Evolutionary conservation across 768 basidiomycete species (phyloP).

Genomic region (Phanerochaete sordida): DNA sequence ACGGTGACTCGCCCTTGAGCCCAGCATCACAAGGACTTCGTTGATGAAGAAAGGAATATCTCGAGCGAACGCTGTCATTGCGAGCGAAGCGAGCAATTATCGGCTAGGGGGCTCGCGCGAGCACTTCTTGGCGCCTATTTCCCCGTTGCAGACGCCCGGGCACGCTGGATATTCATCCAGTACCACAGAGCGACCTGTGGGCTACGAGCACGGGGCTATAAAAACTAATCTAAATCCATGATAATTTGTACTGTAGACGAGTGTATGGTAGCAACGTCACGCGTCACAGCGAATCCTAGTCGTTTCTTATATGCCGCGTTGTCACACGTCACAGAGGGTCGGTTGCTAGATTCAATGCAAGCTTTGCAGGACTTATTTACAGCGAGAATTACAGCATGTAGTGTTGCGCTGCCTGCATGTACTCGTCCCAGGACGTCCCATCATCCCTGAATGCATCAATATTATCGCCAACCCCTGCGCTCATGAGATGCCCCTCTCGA

Average conservation of each 20-base stretch:
- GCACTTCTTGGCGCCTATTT: too few species aligned
- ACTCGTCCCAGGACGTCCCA: not conserved
- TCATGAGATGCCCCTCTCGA: not conserved
- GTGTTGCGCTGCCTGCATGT: not conserved
- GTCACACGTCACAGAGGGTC: not conserved
- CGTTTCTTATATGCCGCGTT: not conserved
- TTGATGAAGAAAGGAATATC: too few species aligned
- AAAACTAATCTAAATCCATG: too few species aligned
- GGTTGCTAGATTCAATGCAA: not conserved
- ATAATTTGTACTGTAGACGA: not conserved
- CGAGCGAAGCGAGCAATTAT: too few species aligned
- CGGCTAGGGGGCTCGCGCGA: too few species aligned
- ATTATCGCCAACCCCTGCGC: not conserved
- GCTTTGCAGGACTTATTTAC: not conserved
- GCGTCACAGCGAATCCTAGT: not conserved
- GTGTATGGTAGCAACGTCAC: constrained; percentile 2
- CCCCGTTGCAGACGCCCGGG: too few species aligned
- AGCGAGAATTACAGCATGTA: not conserved
- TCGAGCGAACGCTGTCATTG: too few species aligned
- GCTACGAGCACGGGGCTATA: too few species aligned
- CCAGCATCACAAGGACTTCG: too few species aligned
- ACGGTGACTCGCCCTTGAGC: too few species aligned
- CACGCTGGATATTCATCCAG: too few species aligned
- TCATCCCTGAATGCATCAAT: not conserved
- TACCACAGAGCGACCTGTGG: too few species aligned